A percentile compares a stretch with the other conserved stretches of the same genome.
These are phyloP conservation scores for Amanita rubescens DNA, from an alignment of 768 basidiomycete species.

Conservation along the genomic window DNA sequence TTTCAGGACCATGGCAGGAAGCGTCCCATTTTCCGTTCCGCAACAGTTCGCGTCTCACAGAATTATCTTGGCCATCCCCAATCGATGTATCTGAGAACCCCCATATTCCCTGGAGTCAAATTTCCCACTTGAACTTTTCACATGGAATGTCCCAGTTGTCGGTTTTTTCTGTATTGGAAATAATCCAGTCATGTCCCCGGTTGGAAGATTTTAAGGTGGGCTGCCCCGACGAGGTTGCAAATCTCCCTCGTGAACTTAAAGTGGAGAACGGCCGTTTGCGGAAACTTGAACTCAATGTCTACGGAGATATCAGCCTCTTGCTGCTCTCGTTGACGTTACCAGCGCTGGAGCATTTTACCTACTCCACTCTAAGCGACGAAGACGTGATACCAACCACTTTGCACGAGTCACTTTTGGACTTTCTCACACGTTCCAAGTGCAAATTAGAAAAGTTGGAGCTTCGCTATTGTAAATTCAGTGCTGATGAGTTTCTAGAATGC, in stretches of 20 bases:
- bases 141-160: not conserved
- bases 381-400: no score
- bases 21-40: not conserved
- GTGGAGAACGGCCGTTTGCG: not conserved
- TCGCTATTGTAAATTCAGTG: not conserved
- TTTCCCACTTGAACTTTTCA: not conserved
- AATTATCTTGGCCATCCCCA: not conserved
- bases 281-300: not conserved
- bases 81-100: no score
- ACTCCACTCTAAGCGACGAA: no score
- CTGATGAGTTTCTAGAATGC: not conserved
- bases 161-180: not conserved
- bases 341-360: no score
- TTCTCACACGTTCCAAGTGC: not conserved
- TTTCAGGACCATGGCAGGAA: no score
- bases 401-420: not conserved
- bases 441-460: not conserved
- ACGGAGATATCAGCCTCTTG: not conserved
- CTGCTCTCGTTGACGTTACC: not conserved
- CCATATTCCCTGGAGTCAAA: constrained; percentile 1
- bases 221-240: no score
- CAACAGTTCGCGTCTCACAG: not conserved
- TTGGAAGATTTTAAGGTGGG: not conserved
- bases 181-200: not conserved
- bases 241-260: not conserved